Base-by-base conservation (phyloP, 257 asterid genomes). In the Striga asiatica region DNA sequence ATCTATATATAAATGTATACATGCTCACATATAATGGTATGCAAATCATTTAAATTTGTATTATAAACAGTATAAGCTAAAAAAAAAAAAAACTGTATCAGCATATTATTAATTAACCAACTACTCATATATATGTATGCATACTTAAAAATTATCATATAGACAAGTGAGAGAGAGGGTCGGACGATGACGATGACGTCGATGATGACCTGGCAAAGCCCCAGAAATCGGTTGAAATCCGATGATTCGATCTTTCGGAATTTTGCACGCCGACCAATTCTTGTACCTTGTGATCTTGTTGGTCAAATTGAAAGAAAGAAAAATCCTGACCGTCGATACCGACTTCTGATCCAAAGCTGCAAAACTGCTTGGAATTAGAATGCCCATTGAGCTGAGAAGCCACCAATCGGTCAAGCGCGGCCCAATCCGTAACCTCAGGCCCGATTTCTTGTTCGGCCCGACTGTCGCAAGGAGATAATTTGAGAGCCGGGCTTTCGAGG, bases 301-400 rank as follows among this genome's bases (percentile, higher is more conserved):
- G 48, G 18, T 70, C 71, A 7, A 75, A 77, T 4, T 89, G 70
- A 53, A 82, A 82, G 7, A n/a, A n/a, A n/a, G 79, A 65, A 61
- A 85, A 78, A 21, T 82, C 74, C 1, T 66, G 67, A n/a, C 25
- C 20, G n/a, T 35, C 22, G n/a, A 25, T 46, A 14, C 31, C n/a
- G n/a, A n/a, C n/a, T 53, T 47, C 38, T 54, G 12, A n/a, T n/a
- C 14, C 57, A 31, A 52, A 61, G 57, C 35, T 13, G 10, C 68
- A n/a, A 18, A 57, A 37, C 6, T 50, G 78, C 52, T 69, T 71
- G 0, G 50, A n/a, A n/a, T n/a, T 22, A 0, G 66, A 59, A 39
- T 81, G 87, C 0, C 97, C 92, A 57, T 87, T 77, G 17, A 91
- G 93, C 70, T 91, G 98, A 2, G 95, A 80, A 1, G 98, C 98